phyloP scores from a whole-genome alignment of 2,329 filamentous ascomycete species.

The Pseudofabraea citricarpa region DNA sequence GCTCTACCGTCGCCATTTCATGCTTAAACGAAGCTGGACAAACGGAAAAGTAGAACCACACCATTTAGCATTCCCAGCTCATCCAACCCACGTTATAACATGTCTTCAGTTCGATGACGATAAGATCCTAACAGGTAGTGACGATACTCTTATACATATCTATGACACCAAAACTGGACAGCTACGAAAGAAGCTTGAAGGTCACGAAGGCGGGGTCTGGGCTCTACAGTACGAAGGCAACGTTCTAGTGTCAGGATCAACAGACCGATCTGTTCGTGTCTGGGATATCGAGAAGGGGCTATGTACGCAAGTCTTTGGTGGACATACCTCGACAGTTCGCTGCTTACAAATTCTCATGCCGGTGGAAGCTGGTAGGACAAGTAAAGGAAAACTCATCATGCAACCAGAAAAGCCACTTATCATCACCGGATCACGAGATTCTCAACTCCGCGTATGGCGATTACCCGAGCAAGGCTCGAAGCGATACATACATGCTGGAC shows the following conservation, averaged over 20 bases:
- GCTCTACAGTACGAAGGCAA: conserved; percentile 95
- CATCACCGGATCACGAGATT: conserved; percentile 95
- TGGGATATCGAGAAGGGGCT: conserved; percentile 95
- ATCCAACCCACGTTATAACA: conserved; percentile 93
- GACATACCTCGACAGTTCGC: conserved; percentile 93
- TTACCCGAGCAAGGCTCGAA: conserved; percentile 76
- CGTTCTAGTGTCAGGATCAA: conserved; percentile 90
- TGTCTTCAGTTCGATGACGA: conserved; percentile 97
- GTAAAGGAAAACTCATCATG: conserved; percentile 73
- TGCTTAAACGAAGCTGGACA: conserved; percentile 92
- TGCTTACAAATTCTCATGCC: conserved; percentile 94
- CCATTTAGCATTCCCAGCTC: conserved; percentile 93
- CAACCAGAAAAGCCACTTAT: conserved; percentile 93
- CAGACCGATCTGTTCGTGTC: conserved; percentile 95
- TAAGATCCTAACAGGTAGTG: conserved; percentile 95
- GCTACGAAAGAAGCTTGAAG: conserved; percentile 75
- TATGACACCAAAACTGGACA: conserved; percentile 96
- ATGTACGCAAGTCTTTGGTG: conserved; percentile 94
- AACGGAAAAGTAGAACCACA: conserved; percentile 76
- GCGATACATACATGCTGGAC: conserved; percentile 73
- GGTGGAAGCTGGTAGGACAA: conserved; percentile 65
- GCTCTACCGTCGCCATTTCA: conserved; percentile 85
- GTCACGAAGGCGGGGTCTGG: conserved; percentile 97
- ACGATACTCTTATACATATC: conserved; percentile 96
- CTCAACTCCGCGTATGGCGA: conserved; percentile 89